Evolutionary conservation across 1,139 yeast species (phyloP).

Genomic region (Pneumocystis wakefieldiae): DNA sequence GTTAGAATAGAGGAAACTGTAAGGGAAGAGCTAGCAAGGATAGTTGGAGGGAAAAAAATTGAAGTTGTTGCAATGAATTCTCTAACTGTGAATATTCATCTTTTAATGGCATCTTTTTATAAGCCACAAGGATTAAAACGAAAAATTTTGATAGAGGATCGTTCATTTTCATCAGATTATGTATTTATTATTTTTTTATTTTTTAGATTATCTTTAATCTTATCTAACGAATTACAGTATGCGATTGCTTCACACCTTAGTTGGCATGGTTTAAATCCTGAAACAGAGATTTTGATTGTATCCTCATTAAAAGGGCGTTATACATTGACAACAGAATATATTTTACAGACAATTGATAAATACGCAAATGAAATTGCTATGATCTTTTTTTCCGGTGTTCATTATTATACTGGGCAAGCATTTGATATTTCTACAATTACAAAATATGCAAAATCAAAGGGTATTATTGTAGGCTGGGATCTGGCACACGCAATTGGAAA

Average conservation of each 20-base stretch:
- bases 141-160: conserved; percentile 69
- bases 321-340: conserved; percentile 46
- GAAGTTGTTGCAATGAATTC: conserved; percentile 87
- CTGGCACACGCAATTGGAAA: conserved; percentile 91
- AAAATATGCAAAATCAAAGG: conserved; percentile 36
- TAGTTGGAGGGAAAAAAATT: conserved; percentile 56
- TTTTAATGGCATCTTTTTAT: conserved; percentile 60
- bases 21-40: conserved; percentile 47
- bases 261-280: conserved; percentile 43
- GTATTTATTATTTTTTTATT: conserved; percentile 4
- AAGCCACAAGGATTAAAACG: conserved; percentile 40
- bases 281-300: conserved; percentile 48
- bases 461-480: conserved; percentile 79
- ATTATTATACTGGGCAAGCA: conserved; percentile 79
- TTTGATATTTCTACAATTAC: conserved; percentile 65
- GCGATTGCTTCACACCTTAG: conserved; percentile 63
- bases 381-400: conserved; percentile 74
- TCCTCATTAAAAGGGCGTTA: conserved; percentile 43
- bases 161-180: conserved; percentile 83
- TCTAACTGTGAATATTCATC: conserved; percentile 65
- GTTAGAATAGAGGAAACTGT: conserved; percentile 70
- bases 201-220: neutral
- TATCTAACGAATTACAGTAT: conserved; percentile 27
- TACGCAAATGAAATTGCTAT: conserved; percentile 54
- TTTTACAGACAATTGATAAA: conserved; percentile 40